Conservation (phyloP, 148 eudicot species). For the Fallopia convolvulus region DNA sequence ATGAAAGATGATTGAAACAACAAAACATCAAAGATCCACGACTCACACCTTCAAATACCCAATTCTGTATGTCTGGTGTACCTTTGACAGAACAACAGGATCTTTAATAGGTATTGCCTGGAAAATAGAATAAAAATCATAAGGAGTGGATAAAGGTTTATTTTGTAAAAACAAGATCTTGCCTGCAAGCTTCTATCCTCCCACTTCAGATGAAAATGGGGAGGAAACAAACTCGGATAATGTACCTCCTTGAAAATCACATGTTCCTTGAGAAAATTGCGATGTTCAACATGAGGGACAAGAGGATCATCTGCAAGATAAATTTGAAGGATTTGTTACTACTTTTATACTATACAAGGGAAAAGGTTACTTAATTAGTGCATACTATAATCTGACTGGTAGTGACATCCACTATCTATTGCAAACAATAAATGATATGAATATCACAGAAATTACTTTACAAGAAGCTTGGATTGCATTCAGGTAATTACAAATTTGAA, state of each 20-base stretch:
- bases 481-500: not conserved
- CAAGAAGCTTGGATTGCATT: not conserved
- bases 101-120: conserved; percentile 93
- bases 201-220: not conserved
- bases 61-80: conserved; percentile 87
- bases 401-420: not conserved
- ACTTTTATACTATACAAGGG: not conserved
- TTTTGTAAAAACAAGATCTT: not conserved
- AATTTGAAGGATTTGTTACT: not conserved
- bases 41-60: conserved; percentile 71
- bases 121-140: conserved; percentile 7
- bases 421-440: not conserved
- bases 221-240: not conserved
- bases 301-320: conserved; percentile 74
- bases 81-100: conserved; percentile 72
- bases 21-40: not conserved
- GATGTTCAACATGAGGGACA: conserved; percentile 59
- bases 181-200: not conserved
- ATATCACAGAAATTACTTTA: not conserved
- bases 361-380: not conserved
- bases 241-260: conserved; percentile 90
- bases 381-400: not conserved
- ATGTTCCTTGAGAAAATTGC: conserved; percentile 70
- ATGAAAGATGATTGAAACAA: conserved; percentile 12
- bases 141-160: conserved; percentile 1